These are phyloP conservation scores for Fusarium goolgardi DNA, from an alignment of 2,329 filamentous ascomycete genomes.

Conservation along the genomic window DNA sequence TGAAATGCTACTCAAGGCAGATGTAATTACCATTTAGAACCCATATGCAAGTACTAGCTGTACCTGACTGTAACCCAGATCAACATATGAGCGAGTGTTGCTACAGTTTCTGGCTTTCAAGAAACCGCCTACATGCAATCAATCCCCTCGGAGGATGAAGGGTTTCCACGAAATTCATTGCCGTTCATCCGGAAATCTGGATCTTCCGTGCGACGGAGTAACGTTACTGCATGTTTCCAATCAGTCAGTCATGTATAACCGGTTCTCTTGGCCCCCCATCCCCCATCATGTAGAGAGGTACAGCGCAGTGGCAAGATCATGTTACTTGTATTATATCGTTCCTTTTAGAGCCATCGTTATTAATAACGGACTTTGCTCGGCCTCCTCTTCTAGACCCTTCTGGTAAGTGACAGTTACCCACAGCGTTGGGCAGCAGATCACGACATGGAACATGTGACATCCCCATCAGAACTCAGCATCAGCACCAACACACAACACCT, in stretches of 20 bases:
- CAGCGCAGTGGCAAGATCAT: conserved; percentile 14
- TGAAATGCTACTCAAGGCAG: background rate
- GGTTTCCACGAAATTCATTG: background rate
- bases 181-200: background rate
- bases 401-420: background rate
- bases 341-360: background rate
- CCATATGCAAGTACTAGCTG: too few relatives aligned
- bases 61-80: background rate
- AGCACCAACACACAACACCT: conserved; percentile 1
- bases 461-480: conserved; percentile 2
- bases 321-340: background rate
- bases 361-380: background rate
- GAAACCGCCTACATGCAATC: background rate
- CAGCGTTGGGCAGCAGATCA: conserved; percentile 2
- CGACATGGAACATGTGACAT: conserved; percentile 27
- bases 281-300: background rate
- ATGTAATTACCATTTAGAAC: background rate
- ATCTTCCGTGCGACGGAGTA: background rate
- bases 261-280: background rate
- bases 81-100: background rate
- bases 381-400: background rate
- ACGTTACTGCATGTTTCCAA: background rate
- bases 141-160: background rate
- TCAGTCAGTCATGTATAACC: background rate
- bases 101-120: background rate